These are phyloP conservation scores for Scortechinia acanthostroma DNA, from an alignment of 2,329 filamentous ascomycete species.

Conservation along the genomic window DNA sequence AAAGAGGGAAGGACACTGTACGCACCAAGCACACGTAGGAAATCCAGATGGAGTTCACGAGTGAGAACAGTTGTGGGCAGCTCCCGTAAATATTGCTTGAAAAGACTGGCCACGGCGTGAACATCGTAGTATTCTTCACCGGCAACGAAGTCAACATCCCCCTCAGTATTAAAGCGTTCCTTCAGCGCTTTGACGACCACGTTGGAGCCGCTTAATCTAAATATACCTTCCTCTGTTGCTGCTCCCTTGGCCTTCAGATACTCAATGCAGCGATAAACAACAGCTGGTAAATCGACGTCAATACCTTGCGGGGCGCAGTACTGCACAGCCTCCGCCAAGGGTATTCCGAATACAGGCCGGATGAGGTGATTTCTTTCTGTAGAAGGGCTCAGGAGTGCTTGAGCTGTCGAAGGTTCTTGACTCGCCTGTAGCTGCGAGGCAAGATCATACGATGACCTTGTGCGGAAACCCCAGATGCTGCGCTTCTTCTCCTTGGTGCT, in stretches of 20 bases:
- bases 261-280: conserved; percentile 91
- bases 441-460: conserved; percentile 34
- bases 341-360: conserved; percentile 75
- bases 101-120: conserved; percentile 84
- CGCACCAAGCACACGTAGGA: conserved; percentile 61
- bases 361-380: conserved; percentile 41
- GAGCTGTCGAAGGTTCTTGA: conserved; percentile 36
- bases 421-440: conserved; percentile 48
- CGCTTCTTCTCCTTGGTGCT: conserved; percentile 79
- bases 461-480: conserved; percentile 65
- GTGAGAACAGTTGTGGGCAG: conserved; percentile 87
- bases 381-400: conserved; percentile 28
- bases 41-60: conserved; percentile 81
- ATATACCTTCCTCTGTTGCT: conserved; percentile 84
- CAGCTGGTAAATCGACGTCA: conserved; percentile 74
- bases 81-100: conserved; percentile 91
- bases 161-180: conserved; percentile 87
- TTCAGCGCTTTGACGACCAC: conserved; percentile 83
- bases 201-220: conserved; percentile 93
- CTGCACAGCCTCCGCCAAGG: conserved; percentile 78
- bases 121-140: conserved; percentile 89
- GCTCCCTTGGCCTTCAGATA: conserved; percentile 81
- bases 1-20: too few species aligned
- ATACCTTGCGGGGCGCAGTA: conserved; percentile 69
- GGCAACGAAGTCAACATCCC: conserved; percentile 78